phyloP scores from a whole-genome alignment of 371 early-diverging fungal genomes.

The Syncephalastrum monosporum region DNA sequence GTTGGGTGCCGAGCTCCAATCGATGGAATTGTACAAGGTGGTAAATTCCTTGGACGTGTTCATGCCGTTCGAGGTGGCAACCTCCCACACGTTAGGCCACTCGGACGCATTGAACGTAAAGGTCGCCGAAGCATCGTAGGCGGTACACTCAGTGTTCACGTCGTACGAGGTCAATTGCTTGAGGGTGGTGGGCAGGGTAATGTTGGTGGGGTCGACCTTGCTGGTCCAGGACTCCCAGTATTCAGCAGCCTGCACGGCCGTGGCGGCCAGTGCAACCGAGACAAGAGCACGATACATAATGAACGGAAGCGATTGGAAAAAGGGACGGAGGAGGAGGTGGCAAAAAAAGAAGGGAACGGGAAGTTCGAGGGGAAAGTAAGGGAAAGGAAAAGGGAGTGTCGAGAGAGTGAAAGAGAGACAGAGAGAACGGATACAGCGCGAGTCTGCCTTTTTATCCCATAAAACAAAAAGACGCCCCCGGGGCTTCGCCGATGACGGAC shows the following conservation, averaged over 20 bases:
- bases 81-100: conserved; percentile 34
- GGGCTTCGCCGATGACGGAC: too few species aligned
- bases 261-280: background rate
- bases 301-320: background rate
- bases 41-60: conserved; percentile 29
- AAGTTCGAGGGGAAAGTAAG: conserved; percentile 1
- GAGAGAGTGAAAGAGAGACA: background rate
- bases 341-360: background rate
- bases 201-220: conserved; percentile 23
- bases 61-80: conserved; percentile 37
- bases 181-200: conserved; percentile 41
- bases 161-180: conserved; percentile 35
- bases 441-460: too few species aligned
- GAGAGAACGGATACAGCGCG: too few species aligned
- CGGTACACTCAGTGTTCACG: conserved; percentile 21
- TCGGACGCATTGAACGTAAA: conserved; percentile 17
- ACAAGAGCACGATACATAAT: conserved; percentile 8
- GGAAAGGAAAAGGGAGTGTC: conserved; percentile 1
- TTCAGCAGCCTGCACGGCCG: conserved; percentile 19
- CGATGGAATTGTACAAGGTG: conserved; percentile 26
- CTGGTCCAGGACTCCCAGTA: conserved; percentile 26
- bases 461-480: too few species aligned
- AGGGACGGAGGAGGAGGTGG: conserved; percentile 10
- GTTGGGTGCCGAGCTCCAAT: conserved; percentile 29
- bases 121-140: conserved; percentile 14